A percentile compares a stretch with the other conserved stretches of the same genome.
phyloP scores from a whole-genome alignment of 257 asterid species.

The Nicotiana noctiflora region DNA sequence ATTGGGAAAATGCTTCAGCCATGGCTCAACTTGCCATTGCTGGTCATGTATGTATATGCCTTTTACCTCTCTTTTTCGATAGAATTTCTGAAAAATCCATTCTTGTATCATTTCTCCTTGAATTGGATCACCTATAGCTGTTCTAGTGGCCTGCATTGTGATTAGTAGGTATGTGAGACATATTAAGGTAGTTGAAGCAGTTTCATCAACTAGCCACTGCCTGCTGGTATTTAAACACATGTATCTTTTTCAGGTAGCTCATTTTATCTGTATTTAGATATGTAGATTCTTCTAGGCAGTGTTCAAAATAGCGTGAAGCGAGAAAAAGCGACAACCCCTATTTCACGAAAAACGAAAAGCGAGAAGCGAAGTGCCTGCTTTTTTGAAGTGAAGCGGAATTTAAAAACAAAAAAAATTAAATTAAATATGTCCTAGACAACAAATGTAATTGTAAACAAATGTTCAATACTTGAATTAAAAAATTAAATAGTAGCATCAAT shows the following conservation, averaged over 20 bases:
- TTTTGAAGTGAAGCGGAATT: too few relatives aligned
- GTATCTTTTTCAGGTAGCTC: neutral
- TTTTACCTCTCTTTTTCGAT: neutral
- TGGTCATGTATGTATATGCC: conserved; percentile 51
- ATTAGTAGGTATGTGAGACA: neutral
- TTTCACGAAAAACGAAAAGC: too few relatives aligned
- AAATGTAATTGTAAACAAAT: too few relatives aligned
- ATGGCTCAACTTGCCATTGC: conserved; percentile 91
- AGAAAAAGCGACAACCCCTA: too few relatives aligned
- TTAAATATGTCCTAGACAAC: too few relatives aligned
- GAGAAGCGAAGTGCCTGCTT: too few relatives aligned
- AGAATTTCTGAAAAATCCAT: neutral
- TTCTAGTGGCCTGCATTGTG: neutral
- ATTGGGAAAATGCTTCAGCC: conserved; percentile 68
- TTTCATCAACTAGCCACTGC: neutral
- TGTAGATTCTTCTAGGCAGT: neutral
- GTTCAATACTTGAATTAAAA: too few relatives aligned
- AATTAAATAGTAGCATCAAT: too few relatives aligned
- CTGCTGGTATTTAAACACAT: neutral
- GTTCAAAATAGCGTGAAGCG: too few relatives aligned
- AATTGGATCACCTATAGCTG: neutral
- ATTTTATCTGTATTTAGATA: neutral
- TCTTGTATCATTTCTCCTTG: neutral
- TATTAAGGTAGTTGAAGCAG: neutral
- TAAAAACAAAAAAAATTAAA: too few relatives aligned